Percentiles rank a stretch among this genome's conserved stretches.
phyloP scores from a whole-genome alignment of 495 filamentous ascomycete species.

The Halenospora varia region DNA sequence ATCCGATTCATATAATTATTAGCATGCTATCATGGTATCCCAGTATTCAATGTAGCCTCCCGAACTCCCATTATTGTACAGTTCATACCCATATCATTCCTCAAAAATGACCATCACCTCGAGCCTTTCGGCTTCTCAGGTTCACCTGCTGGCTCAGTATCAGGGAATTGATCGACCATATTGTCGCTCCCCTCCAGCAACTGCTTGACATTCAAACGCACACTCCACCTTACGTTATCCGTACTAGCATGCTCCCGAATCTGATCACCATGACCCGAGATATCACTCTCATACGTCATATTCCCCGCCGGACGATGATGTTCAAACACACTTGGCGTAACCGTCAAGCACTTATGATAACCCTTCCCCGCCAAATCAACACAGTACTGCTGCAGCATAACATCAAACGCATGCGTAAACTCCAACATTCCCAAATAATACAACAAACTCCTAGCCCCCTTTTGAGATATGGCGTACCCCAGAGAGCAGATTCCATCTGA shows the following conservation, averaged over 20 bases:
- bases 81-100: no score
- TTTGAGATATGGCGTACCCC: conserved; percentile 25
- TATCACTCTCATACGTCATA: conserved; percentile 52
- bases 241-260: background rate
- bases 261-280: background rate
- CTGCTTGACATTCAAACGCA: background rate
- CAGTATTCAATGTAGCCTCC: no score
- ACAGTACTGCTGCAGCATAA: conserved; percentile 59
- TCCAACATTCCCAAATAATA: conserved; percentile 54
- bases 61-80: no score
- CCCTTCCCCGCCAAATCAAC: conserved; percentile 55
- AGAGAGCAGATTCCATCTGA: background rate
- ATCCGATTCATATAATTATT: no score
- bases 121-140: no score
- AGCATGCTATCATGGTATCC: no score
- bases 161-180: conserved; percentile 1
- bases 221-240: conserved; percentile 3
- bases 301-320: conserved; percentile 55
- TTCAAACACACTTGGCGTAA: conserved; percentile 49
- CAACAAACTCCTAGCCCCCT: conserved; percentile 38
- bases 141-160: background rate
- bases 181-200: background rate
- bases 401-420: conserved; percentile 58
- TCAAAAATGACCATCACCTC: no score
- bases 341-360: conserved; percentile 45